Conservation (phyloP, 768 basidiomycete species). For the Boletus huronensis region DNA sequence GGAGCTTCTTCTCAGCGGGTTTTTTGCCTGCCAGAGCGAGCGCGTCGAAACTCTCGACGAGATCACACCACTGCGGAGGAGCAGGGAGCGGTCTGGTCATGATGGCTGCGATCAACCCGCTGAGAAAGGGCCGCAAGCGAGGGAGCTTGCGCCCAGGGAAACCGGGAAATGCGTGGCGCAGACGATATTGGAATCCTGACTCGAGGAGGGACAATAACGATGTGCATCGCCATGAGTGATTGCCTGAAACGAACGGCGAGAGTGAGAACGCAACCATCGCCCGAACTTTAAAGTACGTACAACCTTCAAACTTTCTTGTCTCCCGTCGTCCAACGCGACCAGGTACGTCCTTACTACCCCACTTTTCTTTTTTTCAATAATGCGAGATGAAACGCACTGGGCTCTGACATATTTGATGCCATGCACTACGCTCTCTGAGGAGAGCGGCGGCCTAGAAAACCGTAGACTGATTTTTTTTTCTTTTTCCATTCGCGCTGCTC, state of each 20-base stretch:
- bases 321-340: neutral
- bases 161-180: neutral
- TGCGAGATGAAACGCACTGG: constrained; percentile 58
- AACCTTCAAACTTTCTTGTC: too few relatives aligned
- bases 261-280: neutral
- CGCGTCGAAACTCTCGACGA: constrained; percentile 34
- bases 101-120: constrained; percentile 4
- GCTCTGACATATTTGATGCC: constrained; percentile 52
- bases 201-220: constrained; percentile 5
- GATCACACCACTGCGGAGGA: constrained; percentile 19
- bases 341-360: neutral
- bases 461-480: constrained; percentile 47
- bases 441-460: constrained; percentile 64
- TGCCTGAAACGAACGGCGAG: neutral
- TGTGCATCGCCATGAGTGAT: constrained; percentile 12
- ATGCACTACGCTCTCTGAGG: constrained; percentile 47
- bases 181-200: constrained; percentile 19
- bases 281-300: too few relatives aligned
- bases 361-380: neutral
- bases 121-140: constrained; percentile 14
- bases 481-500: constrained; percentile 2
- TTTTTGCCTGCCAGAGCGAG: constrained; percentile 29
- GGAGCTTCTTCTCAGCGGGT: constrained; percentile 13
- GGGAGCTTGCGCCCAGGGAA: constrained; percentile 4
- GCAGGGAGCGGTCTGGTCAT: constrained; percentile 21